Evolutionary conservation across 2,329 filamentous ascomycete genomes (phyloP).

Genomic region (Penicillium decumbens): DNA sequence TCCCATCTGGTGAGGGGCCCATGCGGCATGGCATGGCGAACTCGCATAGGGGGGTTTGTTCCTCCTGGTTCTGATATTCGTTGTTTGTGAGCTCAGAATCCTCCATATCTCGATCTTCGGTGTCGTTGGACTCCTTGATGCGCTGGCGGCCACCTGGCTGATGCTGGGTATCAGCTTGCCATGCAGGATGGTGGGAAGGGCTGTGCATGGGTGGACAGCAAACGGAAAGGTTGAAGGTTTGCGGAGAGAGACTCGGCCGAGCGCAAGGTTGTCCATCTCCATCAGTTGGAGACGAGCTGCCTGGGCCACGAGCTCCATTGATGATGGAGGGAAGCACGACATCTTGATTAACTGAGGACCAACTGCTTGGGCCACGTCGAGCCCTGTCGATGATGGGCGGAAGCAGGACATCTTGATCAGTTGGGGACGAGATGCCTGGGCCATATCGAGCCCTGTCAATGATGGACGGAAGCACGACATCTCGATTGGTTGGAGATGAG

Average conservation of each 20-base stretch:
- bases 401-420: background rate
- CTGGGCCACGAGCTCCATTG: background rate
- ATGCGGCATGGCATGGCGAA: conserved; percentile 14
- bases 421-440: background rate
- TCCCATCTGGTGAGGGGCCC: conserved; percentile 22
- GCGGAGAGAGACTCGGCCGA: background rate
- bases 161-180: too few relatives aligned
- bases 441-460: background rate
- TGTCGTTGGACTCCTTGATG: background rate
- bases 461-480: background rate
- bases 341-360: too few relatives aligned
- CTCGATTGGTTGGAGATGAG: too few relatives aligned
- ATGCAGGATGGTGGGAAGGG: background rate
- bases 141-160: background rate
- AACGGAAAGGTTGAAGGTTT: background rate
- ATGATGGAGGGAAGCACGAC: background rate
- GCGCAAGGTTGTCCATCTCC: background rate
- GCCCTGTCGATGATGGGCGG: background rate
- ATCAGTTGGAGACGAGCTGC: background rate
- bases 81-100: too few relatives aligned
- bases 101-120: background rate
- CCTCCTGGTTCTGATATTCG: background rate
- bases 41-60: conserved; percentile 9
- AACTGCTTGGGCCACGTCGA: background rate
- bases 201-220: background rate